Percentiles rank a stretch among this genome's conserved stretches.
These are phyloP conservation scores for Urostyla sp. DNA, from an alignment of 73 alveolate species.

Conservation along the genomic window DNA sequence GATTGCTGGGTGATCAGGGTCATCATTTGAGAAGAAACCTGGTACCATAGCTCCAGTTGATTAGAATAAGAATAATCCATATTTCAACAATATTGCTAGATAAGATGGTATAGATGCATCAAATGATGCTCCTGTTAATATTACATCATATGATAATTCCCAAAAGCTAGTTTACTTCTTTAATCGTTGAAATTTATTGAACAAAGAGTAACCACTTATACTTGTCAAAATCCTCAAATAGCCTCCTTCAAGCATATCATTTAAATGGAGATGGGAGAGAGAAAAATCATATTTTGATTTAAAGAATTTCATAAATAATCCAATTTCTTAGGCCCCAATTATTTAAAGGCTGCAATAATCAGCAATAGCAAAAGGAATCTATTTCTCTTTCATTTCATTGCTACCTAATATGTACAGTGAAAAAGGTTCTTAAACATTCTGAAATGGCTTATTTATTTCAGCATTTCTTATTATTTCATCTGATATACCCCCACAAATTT, in stretches of 20 bases:
- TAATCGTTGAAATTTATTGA: slow-evolving; percentile 58
- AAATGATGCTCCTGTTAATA: slow-evolving; percentile 45
- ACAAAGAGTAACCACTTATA: slow-evolving; percentile 53
- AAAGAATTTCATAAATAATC: slow-evolving; percentile 66
- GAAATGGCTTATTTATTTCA: slow-evolving; percentile 64
- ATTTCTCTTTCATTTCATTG: slow-evolving; percentile 67
- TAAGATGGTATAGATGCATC: slow-evolving; percentile 50
- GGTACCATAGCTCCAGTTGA: slow-evolving; percentile 49
- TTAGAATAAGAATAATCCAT: slow-evolving; percentile 50
- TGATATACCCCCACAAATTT: slow-evolving; percentile 68
- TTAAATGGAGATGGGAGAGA: slow-evolving; percentile 24
- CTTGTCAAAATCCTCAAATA: slow-evolving; percentile 33
- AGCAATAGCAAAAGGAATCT: slow-evolving; percentile 63
- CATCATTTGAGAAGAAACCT: slow-evolving; percentile 64
- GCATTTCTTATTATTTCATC: slow-evolving; percentile 37
- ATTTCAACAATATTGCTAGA: slow-evolving; percentile 29
- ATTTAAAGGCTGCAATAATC: slow-evolving; percentile 44
- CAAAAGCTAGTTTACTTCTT: slow-evolving; percentile 51
- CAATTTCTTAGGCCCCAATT: slow-evolving; percentile 50
- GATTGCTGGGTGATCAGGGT: slow-evolving; percentile 54
- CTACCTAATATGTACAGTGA: slow-evolving; percentile 52
- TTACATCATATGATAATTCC: slow-evolving; percentile 58
- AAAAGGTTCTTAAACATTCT: slow-evolving; percentile 58
- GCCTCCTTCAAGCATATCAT: slow-evolving; percentile 47
- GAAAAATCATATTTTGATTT: slow-evolving; percentile 47